Conservation (phyloP, 2,329 filamentous ascomycete genomes). For the Helotiales sp. region DNA sequence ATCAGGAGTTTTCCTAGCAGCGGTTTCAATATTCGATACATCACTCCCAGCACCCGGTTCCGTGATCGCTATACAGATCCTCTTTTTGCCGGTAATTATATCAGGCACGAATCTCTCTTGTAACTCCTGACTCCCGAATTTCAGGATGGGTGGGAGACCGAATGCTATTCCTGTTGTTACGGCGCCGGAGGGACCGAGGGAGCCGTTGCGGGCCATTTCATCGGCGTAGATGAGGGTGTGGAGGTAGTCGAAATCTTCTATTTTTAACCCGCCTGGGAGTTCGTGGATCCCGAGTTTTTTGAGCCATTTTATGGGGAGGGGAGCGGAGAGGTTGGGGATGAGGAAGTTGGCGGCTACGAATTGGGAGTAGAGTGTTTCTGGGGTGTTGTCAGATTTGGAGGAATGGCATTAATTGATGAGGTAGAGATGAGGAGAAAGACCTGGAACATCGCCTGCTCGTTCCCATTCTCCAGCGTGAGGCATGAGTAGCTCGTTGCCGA, state of each 20-base stretch:
- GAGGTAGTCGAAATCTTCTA: slow-evolving; percentile 74
- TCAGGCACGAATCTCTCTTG: slow-evolving; percentile 69
- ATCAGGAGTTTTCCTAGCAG: slow-evolving; percentile 59
- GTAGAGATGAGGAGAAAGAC: neutral
- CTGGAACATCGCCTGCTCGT: slow-evolving; percentile 44
- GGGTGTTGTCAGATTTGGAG: too few species aligned
- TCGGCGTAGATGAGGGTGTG: slow-evolving; percentile 71
- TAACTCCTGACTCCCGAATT: slow-evolving; percentile 62
- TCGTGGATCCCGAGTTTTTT: slow-evolving; percentile 65
- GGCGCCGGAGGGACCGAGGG: slow-evolving; percentile 62
- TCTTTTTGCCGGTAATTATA: slow-evolving; percentile 63
- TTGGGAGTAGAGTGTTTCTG: slow-evolving; percentile 60
- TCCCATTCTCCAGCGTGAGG: slow-evolving; percentile 71
- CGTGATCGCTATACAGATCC: slow-evolving; percentile 76
- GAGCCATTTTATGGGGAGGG: slow-evolving; percentile 67
- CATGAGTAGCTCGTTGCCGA: slow-evolving; percentile 63
- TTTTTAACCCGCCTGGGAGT: slow-evolving; percentile 63
- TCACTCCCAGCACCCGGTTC: slow-evolving; percentile 74
- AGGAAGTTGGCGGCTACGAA: slow-evolving; percentile 70
- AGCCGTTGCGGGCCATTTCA: slow-evolving; percentile 66
- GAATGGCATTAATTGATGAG: neutral
- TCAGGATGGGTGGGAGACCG: slow-evolving; percentile 69
- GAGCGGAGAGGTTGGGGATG: slow-evolving; percentile 67
- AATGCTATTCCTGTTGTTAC: slow-evolving; percentile 72
- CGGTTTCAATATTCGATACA: slow-evolving; percentile 71